phyloP scores from a whole-genome alignment of 2,329 filamentous ascomycete genomes.

The Curvularia sp. region DNA sequence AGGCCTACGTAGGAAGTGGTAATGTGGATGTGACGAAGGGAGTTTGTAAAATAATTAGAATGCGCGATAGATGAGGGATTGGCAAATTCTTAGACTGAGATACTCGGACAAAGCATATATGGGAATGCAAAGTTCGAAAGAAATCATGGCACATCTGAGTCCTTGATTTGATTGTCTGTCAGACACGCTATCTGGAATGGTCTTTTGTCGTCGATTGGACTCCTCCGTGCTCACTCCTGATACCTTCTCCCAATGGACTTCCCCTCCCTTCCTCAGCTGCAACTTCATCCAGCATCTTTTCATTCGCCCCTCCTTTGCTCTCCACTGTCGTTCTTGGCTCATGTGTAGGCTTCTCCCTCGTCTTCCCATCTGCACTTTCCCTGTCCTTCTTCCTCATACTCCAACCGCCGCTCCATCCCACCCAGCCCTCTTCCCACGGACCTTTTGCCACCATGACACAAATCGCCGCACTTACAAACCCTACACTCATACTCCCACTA shows the following conservation, averaged over 20 bases:
- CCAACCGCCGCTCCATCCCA: slow-evolving; percentile 68
- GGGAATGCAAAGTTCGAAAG: slow-evolving; percentile 1
- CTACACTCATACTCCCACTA: slow-evolving; percentile 65
- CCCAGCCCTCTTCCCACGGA: slow-evolving; percentile 65
- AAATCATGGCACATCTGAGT: background rate
- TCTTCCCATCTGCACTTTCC: slow-evolving; percentile 52
- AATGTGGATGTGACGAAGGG: background rate
- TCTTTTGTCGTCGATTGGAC: background rate
- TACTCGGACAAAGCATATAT: slow-evolving; percentile 2
- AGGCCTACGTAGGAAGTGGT: slow-evolving; percentile 14
- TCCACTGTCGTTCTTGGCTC: slow-evolving; percentile 28
- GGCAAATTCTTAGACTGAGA: background rate
- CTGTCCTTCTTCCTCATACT: slow-evolving; percentile 55
- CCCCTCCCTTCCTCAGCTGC: slow-evolving; percentile 44
- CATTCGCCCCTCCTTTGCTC: slow-evolving; percentile 28
- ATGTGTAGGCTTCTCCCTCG: slow-evolving; percentile 29
- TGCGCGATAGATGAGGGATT: slow-evolving; percentile 1
- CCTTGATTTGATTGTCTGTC: background rate
- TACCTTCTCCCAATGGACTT: slow-evolving; percentile 18
- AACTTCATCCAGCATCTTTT: slow-evolving; percentile 32
- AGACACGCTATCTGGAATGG: background rate
- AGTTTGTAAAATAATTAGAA: slow-evolving; percentile 3
- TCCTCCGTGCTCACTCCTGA: background rate
- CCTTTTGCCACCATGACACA: slow-evolving; percentile 58
- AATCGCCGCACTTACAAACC: slow-evolving; percentile 60